Base-by-base conservation (phyloP, 148 eudicot species). In the Nyssa sinensis region DNA sequence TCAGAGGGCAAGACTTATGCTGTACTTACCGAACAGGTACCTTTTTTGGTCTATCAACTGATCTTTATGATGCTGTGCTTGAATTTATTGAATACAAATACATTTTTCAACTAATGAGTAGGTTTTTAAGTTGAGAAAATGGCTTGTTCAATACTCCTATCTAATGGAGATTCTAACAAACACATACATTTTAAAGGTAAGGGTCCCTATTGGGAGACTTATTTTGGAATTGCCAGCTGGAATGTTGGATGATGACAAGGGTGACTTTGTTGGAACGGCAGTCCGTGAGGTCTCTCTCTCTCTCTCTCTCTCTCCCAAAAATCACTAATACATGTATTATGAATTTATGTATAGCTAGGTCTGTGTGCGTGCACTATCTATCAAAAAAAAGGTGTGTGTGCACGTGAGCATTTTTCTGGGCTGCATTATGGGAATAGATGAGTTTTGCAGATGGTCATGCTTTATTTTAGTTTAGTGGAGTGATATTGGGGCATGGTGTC, bases 221-320 rank as follows among this genome's bases (percentile, higher is more conserved):
- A 78, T 92, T 62, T 80, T 95, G 85, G 98, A 95, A 77, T 85
- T 95, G 74, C 98, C 98, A 65, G 98, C 98, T 77, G 98, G 97
- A 84, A 92, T 95, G 98, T 79, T 95, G 84, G 96, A 92, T 67
- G 91, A 92, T 79, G n/a, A n/a, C n/a, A 84, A 89, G 73, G 93
- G 98, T 72, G 96, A 95, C 79, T 82, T 95, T 69, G 86, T 88
- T 57, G 97, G 97, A 31, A 95, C 97, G 47, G 98, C 97, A 13
- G 90, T 88, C 75, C 93, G 97, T 14, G 98, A 95, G 94, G 98
- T 94, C 80, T 73, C 63, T 69, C 75, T 79, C 66, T 69, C 74
- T 59, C 70, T 77, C 66, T 58, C 37, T 73, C 70, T 72, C 49
- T n/a, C 66, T 33, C 31, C n/a, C n/a, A n/a, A n/a, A n/a, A 11